Base-by-base conservation (phyloP, 2,329 filamentous ascomycete genomes). In the Diaporthe destruens region DNA sequence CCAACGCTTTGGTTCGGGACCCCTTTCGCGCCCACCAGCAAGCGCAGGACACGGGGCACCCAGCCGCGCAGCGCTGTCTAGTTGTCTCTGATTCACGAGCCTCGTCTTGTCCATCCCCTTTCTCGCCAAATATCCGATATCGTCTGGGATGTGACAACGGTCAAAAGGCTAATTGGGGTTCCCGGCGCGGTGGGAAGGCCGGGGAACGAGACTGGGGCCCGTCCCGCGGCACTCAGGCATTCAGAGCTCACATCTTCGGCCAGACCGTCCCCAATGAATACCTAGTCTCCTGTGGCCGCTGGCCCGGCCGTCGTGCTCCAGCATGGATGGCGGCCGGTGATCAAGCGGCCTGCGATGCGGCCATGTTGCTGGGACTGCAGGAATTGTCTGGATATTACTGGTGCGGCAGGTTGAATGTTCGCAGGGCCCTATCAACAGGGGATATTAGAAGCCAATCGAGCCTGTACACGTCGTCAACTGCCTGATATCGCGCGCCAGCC, bases 391-490 rank as follows among this genome's bases (percentile, higher is more conserved):
- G 34, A 54, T 32, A 54, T 51, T 49, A 61, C 44, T 57, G 55
- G 68, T 34, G 39, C 55, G 34, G 23, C 53, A 61, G 23, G 12
- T 53, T 23, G 11, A 39, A 23, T 29, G 32, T 57, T 32, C 54
- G 42, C 36, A 14, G 34, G 32, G 55, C 29, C 55, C 55, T 57
- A 59, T 32, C 44, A 47, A 47, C 68, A 32, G 68, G 55, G 49
- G 32, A 63, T 20, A 61, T 61, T 54, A 53, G 55, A 61, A 44
- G 44, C 68, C 68, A 70, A 70, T 70, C 18, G 56, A 61, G 68
- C 32, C 36, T 61, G 68, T 23, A 61, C 68, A 70, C 68, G 68
- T 70, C 56, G 68, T 61, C 55, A 34, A 34, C 32, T 66, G 23
- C 61, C 61, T 53, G 32, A 66, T 34, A 34, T 54, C 32, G 55